Base-by-base conservation (phyloP, 352 stramenopile species). In the Phytophthora crassamura region DNA sequence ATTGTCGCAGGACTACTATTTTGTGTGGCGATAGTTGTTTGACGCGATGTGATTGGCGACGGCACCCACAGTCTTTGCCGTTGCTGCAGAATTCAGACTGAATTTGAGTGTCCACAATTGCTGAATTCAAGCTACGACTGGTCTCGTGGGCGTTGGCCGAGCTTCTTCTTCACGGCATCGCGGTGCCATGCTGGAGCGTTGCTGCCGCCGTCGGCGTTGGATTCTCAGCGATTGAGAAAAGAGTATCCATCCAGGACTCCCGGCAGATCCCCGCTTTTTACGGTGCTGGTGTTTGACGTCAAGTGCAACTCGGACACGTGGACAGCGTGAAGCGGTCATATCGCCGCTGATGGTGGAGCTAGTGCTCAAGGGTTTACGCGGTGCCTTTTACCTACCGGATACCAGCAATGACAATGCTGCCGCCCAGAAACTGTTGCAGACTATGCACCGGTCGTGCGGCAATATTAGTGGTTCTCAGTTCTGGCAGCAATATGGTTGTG, bases 181-280 rank as follows among this genome's bases (percentile, higher is more conserved):
- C 41, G 32, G 41, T n/a, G 22, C 4, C 28, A 20, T 20, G 22
- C 11, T 45, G n/a, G 15, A 15, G n/a, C 7, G 47, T 8, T 11
- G 7, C 20, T 56, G 48, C 34, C 9, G 30, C 9, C 14, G 16
- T 20, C 10, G 34, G n/a, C 28, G 34, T 40, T 51, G 49, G 50
- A 67, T 67, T 59, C 20, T 62, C n/a, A 2, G 43, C 30, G 28
- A 38, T 4, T 2, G 2, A 16, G 30, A 36, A 41, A 49, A 56
- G 32, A 49, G 59, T 55, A 62, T 67, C 59, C 58, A 66, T 40
- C 48, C 50, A 22, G 35, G n/a, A 28, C 42, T 67, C 59, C 35
- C 30, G 50, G 62, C 40, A 50, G 59, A 67, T 67, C 59, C 49
- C 5, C 12, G 16, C 22, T 53, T 25, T 12, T 28, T 25, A 40